These are phyloP conservation scores for Cutaneotrichosporon cavernicola DNA, from an alignment of 1,284 basidiomycete genomes.

Conservation along the genomic window DNA sequence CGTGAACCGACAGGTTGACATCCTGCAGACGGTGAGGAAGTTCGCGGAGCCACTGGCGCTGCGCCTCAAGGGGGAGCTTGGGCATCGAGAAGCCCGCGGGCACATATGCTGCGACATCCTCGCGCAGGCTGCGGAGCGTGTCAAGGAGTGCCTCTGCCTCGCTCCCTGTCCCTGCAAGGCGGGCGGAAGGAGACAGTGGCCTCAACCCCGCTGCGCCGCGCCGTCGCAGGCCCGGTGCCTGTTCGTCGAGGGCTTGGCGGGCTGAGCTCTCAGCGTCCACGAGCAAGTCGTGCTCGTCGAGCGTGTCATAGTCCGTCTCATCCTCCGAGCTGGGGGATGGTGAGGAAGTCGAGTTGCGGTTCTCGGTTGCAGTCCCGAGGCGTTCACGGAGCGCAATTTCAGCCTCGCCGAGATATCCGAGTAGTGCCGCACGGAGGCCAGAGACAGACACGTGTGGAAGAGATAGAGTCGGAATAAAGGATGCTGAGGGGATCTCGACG, in stretches of 20 bases:
- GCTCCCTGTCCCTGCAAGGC: background rate
- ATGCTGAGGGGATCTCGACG: background rate
- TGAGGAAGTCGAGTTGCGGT: constrained; percentile 8
- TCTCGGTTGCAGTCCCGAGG: constrained; percentile 26
- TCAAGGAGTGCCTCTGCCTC: constrained; percentile 27
- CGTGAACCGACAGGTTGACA: constrained; percentile 34
- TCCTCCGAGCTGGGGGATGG: constrained; percentile 21
- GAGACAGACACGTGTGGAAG: constrained; percentile 34
- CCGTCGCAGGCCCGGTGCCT: constrained; percentile 1
- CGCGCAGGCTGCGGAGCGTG: constrained; percentile 42
- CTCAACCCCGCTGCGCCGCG: background rate
- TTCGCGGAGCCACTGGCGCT: constrained; percentile 40
- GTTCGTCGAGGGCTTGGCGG: constrained; percentile 3
- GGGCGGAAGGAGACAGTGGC: background rate
- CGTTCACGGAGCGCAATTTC: constrained; percentile 44
- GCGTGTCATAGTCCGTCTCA: constrained; percentile 19
- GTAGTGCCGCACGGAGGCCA: constrained; percentile 44
- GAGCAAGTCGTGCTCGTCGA: background rate
- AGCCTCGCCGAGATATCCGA: constrained; percentile 51
- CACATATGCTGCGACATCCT: constrained; percentile 46
- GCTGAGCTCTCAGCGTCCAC: background rate
- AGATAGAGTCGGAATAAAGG: constrained; percentile 14
- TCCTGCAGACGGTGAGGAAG: constrained; percentile 38
- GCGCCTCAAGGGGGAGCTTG: constrained; percentile 13
- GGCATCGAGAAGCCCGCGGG: constrained; percentile 23